phyloP scores from a whole-genome alignment of 202 grass and related monocot species.

The Saccharum hybrid region DNA sequence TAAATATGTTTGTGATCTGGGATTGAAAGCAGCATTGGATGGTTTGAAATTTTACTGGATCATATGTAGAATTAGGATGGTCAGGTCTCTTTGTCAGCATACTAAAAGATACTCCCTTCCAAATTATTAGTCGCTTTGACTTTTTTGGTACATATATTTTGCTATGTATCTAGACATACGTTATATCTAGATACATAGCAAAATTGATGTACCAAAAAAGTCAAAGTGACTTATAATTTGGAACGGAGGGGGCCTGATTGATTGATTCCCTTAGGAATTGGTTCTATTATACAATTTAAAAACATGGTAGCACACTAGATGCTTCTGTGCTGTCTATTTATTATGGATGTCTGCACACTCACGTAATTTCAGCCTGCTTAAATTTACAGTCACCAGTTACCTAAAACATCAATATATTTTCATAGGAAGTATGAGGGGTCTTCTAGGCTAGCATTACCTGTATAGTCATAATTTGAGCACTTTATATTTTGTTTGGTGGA shows the following conservation, averaged over 20 bases:
- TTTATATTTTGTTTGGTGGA: background rate
- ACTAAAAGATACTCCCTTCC: background rate
- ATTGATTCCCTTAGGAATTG: background rate
- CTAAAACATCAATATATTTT: conserved; percentile 27
- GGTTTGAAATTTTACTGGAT: conserved; percentile 29
- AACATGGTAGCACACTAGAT: conserved; percentile 16
- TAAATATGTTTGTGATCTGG: conserved; percentile 48
- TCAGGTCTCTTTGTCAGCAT: background rate
- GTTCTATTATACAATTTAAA: background rate
- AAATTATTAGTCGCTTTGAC: no score
- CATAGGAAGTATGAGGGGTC: background rate
- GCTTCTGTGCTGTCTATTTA: conserved; percentile 26
- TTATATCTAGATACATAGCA: no score
- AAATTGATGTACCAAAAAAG: no score
- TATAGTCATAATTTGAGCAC: background rate
- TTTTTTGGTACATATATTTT: no score
- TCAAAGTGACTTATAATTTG: no score
- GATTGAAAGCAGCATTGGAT: conserved; percentile 21
- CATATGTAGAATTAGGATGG: conserved; percentile 12
- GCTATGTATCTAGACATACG: no score
- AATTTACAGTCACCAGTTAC: background rate
- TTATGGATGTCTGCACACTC: conserved; percentile 8
- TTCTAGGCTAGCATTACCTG: background rate
- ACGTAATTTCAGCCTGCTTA: conserved; percentile 31
- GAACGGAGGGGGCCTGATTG: background rate